Conservation (phyloP, 495 filamentous ascomycete genomes). For the Hypoxylon lienhwacheense region DNA sequence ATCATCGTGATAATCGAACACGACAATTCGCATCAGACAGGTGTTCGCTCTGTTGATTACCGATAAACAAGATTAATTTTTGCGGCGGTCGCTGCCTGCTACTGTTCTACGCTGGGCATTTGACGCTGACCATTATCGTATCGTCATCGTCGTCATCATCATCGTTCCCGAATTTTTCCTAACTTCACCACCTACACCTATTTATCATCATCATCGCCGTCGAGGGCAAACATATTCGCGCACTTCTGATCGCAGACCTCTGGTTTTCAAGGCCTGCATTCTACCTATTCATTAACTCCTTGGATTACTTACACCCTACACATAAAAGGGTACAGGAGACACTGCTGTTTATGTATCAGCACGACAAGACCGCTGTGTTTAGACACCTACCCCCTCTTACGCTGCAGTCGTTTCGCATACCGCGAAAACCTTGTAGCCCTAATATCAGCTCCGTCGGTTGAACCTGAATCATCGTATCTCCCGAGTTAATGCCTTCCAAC, state of each 20-base stretch:
- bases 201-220: neutral
- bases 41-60: slow-evolving; percentile 16
- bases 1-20: slow-evolving; percentile 1
- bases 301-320: slow-evolving; percentile 36
- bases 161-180: neutral
- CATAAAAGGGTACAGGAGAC: slow-evolving; percentile 48
- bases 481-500: slow-evolving; percentile 58
- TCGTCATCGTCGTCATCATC: neutral
- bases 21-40: slow-evolving; percentile 1
- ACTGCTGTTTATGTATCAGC: slow-evolving; percentile 62
- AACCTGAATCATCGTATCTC: slow-evolving; percentile 48
- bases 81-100: slow-evolving; percentile 12
- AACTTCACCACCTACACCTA: neutral
- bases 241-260: neutral
- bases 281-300: slow-evolving; percentile 9
- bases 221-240: neutral
- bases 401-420: slow-evolving; percentile 92
- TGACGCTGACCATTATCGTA: neutral
- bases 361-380: slow-evolving; percentile 56
- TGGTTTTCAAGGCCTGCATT: slow-evolving; percentile 17
- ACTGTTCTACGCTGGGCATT: slow-evolving; percentile 11
- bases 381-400: slow-evolving; percentile 83
- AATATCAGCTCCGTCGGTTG: slow-evolving; percentile 86
- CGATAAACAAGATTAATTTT: slow-evolving; percentile 11
- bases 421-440: slow-evolving; percentile 84